Percentiles rank a stretch among this genome's conserved stretches.
phyloP scores from a whole-genome alignment of 116 monocot species.

The Trichopus zeylanicus region DNA sequence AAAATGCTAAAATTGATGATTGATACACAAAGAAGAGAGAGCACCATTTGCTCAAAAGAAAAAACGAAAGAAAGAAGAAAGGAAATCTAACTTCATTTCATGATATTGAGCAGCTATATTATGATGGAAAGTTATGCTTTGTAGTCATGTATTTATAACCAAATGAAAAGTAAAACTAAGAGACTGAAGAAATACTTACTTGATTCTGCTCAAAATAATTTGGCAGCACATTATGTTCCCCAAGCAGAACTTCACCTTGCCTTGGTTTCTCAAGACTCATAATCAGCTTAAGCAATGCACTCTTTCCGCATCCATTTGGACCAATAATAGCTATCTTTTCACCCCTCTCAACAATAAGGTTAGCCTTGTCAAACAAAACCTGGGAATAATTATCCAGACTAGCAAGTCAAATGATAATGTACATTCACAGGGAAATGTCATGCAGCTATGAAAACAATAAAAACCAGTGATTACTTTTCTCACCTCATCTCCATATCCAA shows the following conservation, averaged over 20 bases:
- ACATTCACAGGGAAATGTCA: too few relatives aligned
- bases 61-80: too few relatives aligned
- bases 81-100: too few relatives aligned
- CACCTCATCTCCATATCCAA: constrained; percentile 81
- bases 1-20: neutral
- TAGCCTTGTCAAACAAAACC: constrained; percentile 71
- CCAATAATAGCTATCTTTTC: constrained; percentile 96
- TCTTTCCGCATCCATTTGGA: constrained; percentile 97
- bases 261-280: constrained; percentile 78
- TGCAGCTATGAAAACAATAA: neutral
- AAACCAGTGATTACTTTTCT: constrained; percentile 1
- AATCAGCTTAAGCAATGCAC: constrained; percentile 81
- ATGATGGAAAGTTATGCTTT: too few relatives aligned
- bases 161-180: neutral
- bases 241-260: constrained; percentile 68
- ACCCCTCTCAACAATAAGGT: constrained; percentile 76
- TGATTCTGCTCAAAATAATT: constrained; percentile 99
- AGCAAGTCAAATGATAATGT: neutral
- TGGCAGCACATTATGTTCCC: constrained; percentile 93
- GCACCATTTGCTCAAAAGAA: too few relatives aligned
- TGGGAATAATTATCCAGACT: too few relatives aligned
- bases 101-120: too few relatives aligned
- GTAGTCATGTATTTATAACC: too few relatives aligned
- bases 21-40: too few relatives aligned
- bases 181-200: constrained; percentile 27